Percentiles rank a stretch among this genome's conserved stretches.
Conservation (phyloP, 768 basidiomycete species). For the Tylopilus plumbeoviolaceoides region DNA sequence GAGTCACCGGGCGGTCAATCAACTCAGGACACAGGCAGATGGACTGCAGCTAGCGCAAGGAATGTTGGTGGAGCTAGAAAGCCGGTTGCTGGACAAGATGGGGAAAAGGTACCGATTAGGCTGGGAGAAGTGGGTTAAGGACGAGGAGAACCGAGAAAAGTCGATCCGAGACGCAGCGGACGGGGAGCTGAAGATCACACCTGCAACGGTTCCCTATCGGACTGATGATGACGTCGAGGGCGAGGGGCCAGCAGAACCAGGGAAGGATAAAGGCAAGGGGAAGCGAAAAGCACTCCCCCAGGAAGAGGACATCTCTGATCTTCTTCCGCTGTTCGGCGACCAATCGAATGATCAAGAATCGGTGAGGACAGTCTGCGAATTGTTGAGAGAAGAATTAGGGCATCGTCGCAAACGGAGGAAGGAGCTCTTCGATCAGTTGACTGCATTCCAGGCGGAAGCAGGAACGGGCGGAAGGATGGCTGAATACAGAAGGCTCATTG, state of each 20-base stretch:
- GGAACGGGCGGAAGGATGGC: slow-evolving; percentile 88
- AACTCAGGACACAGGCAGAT: slow-evolving; percentile 67
- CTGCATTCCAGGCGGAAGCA: slow-evolving; percentile 80
- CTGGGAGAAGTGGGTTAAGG: slow-evolving; percentile 91
- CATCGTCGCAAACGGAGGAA: slow-evolving; percentile 66
- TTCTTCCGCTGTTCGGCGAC: slow-evolving; percentile 53
- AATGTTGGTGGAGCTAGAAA: slow-evolving; percentile 57
- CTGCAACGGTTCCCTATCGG: slow-evolving; percentile 42
- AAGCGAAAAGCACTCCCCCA: slow-evolving; percentile 49
- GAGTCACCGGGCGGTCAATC: slow-evolving; percentile 68
- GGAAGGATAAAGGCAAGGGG: slow-evolving; percentile 45
- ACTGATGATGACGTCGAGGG: slow-evolving; percentile 44
- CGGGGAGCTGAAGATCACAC: slow-evolving; percentile 50
- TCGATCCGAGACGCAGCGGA: slow-evolving; percentile 58
- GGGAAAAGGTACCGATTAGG: slow-evolving; percentile 77
- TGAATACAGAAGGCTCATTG: slow-evolving; percentile 85
- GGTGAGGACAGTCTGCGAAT: slow-evolving; percentile 52
- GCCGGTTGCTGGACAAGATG: slow-evolving; percentile 69
- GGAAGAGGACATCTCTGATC: slow-evolving; percentile 61
- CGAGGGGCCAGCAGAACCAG: slow-evolving; percentile 35
- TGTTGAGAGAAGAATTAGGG: slow-evolving; percentile 59
- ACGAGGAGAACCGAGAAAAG: slow-evolving; percentile 77
- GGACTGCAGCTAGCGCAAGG: slow-evolving; percentile 58
- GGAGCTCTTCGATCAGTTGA: slow-evolving; percentile 69
- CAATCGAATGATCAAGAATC: slow-evolving; percentile 56